phyloP scores from a whole-genome alignment of 164 flowering plant genomes.

The Saururus chinensis region DNA sequence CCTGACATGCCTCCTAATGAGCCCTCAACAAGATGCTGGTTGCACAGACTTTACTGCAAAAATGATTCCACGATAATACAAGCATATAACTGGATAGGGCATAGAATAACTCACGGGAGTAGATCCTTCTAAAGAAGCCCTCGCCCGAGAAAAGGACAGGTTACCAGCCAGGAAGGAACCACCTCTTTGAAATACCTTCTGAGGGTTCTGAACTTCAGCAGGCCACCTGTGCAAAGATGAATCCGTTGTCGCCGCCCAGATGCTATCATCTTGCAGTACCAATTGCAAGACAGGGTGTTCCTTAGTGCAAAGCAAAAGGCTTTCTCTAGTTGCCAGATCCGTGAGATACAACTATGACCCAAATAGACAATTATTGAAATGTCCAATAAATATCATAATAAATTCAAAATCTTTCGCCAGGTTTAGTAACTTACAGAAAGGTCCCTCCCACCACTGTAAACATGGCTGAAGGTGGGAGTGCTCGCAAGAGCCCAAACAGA shows the following conservation, averaged over 20 bases:
- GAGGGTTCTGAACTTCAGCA: constrained; percentile 69
- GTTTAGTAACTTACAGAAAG: constrained; percentile 53
- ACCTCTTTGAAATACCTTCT: constrained; percentile 72
- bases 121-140: constrained; percentile 85
- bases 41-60: no score
- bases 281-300: constrained; percentile 77
- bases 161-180: constrained; percentile 93
- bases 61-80: no score
- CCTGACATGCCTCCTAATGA: no score
- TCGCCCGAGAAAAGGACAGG: constrained; percentile 82
- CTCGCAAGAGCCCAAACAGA: constrained; percentile 99
- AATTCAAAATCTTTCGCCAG: not conserved
- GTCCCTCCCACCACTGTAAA: constrained; percentile 96
- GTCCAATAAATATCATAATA: not conserved
- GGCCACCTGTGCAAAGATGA: constrained; percentile 85
- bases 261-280: constrained; percentile 75
- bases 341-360: constrained; percentile 72
- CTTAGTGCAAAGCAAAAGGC: constrained; percentile 76
- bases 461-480: constrained; percentile 87
- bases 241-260: constrained; percentile 95
- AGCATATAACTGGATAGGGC: no score
- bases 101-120: constrained; percentile 41
- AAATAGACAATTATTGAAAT: not conserved
- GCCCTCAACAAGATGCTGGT: no score
- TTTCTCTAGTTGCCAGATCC: constrained; percentile 91